Base-by-base conservation (phyloP, 2,329 filamentous ascomycete genomes). In the Neospermospora avenae region DNA sequence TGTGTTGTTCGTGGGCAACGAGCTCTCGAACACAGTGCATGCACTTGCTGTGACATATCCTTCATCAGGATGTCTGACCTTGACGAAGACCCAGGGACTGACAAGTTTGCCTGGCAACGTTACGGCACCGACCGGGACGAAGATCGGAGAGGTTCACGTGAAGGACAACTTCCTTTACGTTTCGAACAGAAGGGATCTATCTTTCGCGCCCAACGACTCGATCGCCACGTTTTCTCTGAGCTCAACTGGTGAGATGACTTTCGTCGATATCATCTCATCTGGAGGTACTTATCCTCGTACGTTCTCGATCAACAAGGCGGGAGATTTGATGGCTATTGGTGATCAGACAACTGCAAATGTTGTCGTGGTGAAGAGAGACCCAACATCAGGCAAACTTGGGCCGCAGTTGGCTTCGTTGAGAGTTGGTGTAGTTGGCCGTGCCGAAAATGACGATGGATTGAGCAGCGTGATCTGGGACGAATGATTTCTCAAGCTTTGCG, bases 111-210 rank as follows among this genome's bases (percentile, higher is more conserved):
- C 78, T 5, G 71, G 65, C 34, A 77, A 77, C 31, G 73, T 72
- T 57, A 71, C 76, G 1, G 72, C 77, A 2, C 77, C 78, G 3
- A 65, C 69, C 0, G 79, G 77, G 16, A 77, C 79, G 63, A 83
- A 83, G 62, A 79, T 81, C 0, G 81, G 81, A 28, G 83, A 85
- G 70, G 75, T 86, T n/a, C 75, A 76, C 48, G 72, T 84, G 6
- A 71, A 67, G 28, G 82, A 80, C 66, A 78, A 80, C 65, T 85
- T 82, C 71, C 67, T 88, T 44, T 80, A 87, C 70, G 81, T 81
- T 8, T 81, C 81, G 16, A 89, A 89, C 76, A 80, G 86, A 58
- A 81, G 83, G 63, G 84, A 86, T 70, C 76, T 80, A 61, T 77
- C 81, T 1, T 87, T 85, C 71, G 65, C 75, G 2, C 72, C 79